phyloP scores from a whole-genome alignment of 2,329 filamentous ascomycete genomes.

The Fusarium piperis region DNA sequence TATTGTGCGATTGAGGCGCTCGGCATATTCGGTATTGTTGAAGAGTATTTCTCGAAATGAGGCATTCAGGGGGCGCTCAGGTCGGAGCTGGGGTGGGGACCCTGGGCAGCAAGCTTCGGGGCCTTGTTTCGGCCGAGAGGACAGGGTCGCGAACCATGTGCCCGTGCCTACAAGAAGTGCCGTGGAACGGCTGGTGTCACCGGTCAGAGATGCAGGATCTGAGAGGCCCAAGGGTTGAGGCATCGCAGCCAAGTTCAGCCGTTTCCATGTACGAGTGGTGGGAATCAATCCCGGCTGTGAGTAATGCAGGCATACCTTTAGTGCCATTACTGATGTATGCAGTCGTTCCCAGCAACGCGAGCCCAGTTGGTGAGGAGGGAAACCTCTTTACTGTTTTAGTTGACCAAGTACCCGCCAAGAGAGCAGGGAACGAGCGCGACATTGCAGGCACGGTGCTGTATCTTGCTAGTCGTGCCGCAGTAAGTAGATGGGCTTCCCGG shows the following conservation, averaged over 20 bases:
- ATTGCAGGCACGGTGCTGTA: conserved; percentile 45
- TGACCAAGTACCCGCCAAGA: conserved; percentile 46
- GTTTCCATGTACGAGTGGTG: conserved; percentile 46
- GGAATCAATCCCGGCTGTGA: conserved; percentile 48
- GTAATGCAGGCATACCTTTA: conserved; percentile 4
- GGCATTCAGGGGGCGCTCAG: not conserved
- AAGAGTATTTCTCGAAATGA: not conserved
- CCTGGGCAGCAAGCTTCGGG: not conserved
- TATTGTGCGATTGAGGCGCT: not conserved
- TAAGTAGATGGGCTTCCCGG: conserved; percentile 27
- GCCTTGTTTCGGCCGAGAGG: not conserved
- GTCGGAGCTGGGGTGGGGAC: not conserved
- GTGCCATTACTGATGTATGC: not conserved
- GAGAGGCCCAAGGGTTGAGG: not conserved
- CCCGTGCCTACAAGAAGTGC: not conserved
- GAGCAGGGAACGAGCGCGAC: conserved; percentile 43
- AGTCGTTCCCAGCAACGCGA: conserved; percentile 50
- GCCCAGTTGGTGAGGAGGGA: conserved; percentile 43
- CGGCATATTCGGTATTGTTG: not conserved
- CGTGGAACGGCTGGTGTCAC: not conserved
- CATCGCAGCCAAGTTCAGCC: conserved; percentile 58
- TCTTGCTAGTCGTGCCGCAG: conserved; percentile 44
- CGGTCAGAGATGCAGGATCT: not conserved
- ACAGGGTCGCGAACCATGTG: not conserved
- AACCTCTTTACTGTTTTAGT: conserved; percentile 47